Percentiles rank a stretch among this genome's conserved stretches.
These are phyloP conservation scores for Trametes punicea DNA, from an alignment of 768 basidiomycete genomes.

Conservation along the genomic window DNA sequence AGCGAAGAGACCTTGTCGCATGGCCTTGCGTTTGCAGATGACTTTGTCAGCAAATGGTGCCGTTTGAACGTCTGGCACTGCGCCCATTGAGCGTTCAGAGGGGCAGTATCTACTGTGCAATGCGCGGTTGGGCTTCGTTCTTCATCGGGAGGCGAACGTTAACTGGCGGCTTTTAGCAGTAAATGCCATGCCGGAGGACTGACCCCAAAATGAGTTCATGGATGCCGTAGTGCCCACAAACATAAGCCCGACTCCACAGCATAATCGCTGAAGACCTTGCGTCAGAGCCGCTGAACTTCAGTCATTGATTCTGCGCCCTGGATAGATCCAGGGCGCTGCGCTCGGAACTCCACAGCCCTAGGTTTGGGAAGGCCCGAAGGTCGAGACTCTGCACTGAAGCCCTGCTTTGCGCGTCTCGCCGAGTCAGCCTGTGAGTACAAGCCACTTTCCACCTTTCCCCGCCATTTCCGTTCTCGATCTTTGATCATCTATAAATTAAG, in stretches of 20 bases:
- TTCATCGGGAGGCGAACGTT: not conserved
- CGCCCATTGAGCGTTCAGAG: not conserved
- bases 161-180: no score
- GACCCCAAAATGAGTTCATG: not conserved
- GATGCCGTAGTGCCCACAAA: not conserved
- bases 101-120: not conserved
- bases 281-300: constrained; percentile 2
- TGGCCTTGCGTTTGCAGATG: constrained; percentile 1
- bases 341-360: not conserved
- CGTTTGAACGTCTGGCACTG: not conserved
- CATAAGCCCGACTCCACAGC: not conserved
- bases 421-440: not conserved
- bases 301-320: not conserved
- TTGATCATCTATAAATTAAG: not conserved
- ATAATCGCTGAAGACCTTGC: constrained; percentile 4
- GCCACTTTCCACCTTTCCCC: not conserved
- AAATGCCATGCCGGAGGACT: not conserved
- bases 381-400: constrained; percentile 1
- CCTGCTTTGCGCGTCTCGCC: not conserved
- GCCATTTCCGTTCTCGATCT: not conserved
- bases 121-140: not conserved
- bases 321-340: not conserved
- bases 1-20: not conserved
- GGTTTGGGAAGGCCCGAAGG: not conserved
- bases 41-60: not conserved